Conservation (phyloP, 495 filamentous ascomycete species). For the Aspergillus hancockii region DNA sequence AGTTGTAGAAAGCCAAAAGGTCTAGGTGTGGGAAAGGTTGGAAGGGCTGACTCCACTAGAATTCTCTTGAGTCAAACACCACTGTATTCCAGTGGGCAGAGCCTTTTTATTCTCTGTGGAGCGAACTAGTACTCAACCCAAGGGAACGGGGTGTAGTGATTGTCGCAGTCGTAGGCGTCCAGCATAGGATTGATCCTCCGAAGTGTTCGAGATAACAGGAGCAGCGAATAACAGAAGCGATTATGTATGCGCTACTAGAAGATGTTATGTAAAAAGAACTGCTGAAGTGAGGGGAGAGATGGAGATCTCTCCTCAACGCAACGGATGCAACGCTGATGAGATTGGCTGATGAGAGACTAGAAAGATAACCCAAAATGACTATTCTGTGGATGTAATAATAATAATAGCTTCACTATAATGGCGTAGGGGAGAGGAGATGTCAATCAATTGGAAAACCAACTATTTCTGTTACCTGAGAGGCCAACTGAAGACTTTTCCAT, state of each 20-base stretch:
- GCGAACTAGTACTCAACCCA: background rate
- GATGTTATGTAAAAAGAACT: conserved; percentile 33
- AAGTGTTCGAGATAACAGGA: conserved; percentile 22
- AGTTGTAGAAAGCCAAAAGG: background rate
- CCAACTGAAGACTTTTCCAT: conserved; percentile 4
- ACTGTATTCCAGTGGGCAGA: background rate
- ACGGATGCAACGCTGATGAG: conserved; percentile 20
- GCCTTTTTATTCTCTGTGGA: background rate
- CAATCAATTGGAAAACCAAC: background rate
- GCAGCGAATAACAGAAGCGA: conserved; percentile 22
- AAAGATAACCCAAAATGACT: conserved; percentile 4
- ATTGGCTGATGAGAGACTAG: conserved; percentile 11
- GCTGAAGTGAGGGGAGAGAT: conserved; percentile 11
- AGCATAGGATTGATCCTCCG: background rate
- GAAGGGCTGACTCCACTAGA: conserved; percentile 19
- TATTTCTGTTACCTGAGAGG: background rate
- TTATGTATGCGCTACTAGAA: conserved; percentile 20
- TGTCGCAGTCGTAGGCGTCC: background rate
- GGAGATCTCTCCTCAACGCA: conserved; percentile 2
- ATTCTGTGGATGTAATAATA: background rate
- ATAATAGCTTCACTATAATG: background rate
- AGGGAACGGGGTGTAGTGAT: background rate
- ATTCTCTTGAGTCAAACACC: conserved; percentile 11
- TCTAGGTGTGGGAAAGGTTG: conserved; percentile 11
- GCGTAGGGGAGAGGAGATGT: background rate